These are phyloP conservation scores for Letharia lupina DNA, from an alignment of 495 filamentous ascomycete species.

Conservation along the genomic window DNA sequence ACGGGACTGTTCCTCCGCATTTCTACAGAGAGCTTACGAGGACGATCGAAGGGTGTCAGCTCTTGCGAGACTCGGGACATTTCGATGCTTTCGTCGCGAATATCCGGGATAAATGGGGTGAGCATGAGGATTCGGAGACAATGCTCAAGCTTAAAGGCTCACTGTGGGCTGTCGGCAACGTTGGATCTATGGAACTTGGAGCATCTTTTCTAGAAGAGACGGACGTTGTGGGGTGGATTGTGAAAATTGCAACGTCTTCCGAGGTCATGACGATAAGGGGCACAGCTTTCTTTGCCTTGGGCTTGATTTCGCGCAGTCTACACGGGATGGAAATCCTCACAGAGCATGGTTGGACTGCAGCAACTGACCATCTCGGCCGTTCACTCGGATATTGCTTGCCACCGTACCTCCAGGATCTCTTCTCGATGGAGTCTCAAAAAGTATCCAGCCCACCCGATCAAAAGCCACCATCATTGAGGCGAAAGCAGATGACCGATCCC, in stretches of 20 bases:
- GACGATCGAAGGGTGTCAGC: slow-evolving; percentile 82
- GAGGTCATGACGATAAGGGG: slow-evolving; percentile 87
- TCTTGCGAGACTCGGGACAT: slow-evolving; percentile 86
- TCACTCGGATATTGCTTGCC: slow-evolving; percentile 84
- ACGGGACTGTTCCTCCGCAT: slow-evolving; percentile 77
- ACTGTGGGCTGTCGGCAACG: slow-evolving; percentile 95
- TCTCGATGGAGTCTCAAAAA: slow-evolving; percentile 42
- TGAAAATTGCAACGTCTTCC: slow-evolving; percentile 76
- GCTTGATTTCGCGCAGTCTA: slow-evolving; percentile 81
- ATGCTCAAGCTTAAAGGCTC: slow-evolving; percentile 94
- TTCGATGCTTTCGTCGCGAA: slow-evolving; percentile 86
- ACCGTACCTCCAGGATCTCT: slow-evolving; percentile 63
- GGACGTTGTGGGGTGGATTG: slow-evolving; percentile 76
- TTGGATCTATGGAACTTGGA: slow-evolving; percentile 95
- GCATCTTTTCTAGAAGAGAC: slow-evolving; percentile 83
- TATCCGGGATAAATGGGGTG: slow-evolving; percentile 74
- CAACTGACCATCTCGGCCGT: slow-evolving; percentile 71
- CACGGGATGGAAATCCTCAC: slow-evolving; percentile 86
- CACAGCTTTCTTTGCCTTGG: slow-evolving; percentile 92
- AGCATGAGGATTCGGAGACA: slow-evolving; percentile 76
- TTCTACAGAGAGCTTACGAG: slow-evolving; percentile 94
- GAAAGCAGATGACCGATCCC: slow-evolving; percentile 29
- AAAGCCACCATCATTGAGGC: slow-evolving; percentile 36
- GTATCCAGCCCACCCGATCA: slow-evolving; percentile 37
- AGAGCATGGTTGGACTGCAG: slow-evolving; percentile 85